These are phyloP conservation scores for Multifurca ochricompacta DNA, from an alignment of 768 basidiomycete genomes.

Conservation along the genomic window DNA sequence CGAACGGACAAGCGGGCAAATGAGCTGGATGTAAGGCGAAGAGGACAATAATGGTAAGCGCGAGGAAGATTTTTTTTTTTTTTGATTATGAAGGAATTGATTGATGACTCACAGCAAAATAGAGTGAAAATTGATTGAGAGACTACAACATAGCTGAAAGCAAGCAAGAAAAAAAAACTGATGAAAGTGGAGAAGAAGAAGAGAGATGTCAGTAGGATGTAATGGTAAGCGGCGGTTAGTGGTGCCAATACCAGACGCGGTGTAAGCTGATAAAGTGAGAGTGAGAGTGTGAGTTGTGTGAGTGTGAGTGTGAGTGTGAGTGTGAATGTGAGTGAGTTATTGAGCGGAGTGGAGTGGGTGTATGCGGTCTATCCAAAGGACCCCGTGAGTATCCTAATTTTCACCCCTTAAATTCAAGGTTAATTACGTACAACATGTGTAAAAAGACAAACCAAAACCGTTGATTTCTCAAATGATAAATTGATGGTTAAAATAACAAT, in stretches of 20 bases:
- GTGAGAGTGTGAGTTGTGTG: too few relatives aligned
- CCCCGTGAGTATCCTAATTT: not conserved
- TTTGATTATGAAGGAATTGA: not conserved
- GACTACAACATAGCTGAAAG: slow-evolving; percentile 17
- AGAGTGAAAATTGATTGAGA: not conserved
- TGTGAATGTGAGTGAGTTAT: too few relatives aligned
- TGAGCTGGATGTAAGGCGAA: slow-evolving; percentile 1
- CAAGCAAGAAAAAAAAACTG: slow-evolving; percentile 3
- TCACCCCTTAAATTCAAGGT: too few relatives aligned
- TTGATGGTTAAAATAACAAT: too few relatives aligned
- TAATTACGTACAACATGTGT: too few relatives aligned
- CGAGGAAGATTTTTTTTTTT: not conserved
- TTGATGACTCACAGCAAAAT: slow-evolving; percentile 12
- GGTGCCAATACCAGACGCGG: too few relatives aligned
- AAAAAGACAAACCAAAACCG: too few relatives aligned
- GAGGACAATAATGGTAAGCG: not conserved
- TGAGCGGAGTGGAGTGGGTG: too few relatives aligned
- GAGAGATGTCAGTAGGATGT: not conserved
- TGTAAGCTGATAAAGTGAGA: too few relatives aligned
- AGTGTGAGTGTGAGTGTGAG: too few relatives aligned
- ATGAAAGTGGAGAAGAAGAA: not conserved
- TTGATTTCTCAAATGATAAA: too few relatives aligned
- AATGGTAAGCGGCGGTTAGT: not conserved
- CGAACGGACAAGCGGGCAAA: slow-evolving; percentile 12
- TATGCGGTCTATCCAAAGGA: too few relatives aligned